Evolutionary conservation across 345 rosid genomes (phyloP).

Genomic region (Iberis pinnata): DNA sequence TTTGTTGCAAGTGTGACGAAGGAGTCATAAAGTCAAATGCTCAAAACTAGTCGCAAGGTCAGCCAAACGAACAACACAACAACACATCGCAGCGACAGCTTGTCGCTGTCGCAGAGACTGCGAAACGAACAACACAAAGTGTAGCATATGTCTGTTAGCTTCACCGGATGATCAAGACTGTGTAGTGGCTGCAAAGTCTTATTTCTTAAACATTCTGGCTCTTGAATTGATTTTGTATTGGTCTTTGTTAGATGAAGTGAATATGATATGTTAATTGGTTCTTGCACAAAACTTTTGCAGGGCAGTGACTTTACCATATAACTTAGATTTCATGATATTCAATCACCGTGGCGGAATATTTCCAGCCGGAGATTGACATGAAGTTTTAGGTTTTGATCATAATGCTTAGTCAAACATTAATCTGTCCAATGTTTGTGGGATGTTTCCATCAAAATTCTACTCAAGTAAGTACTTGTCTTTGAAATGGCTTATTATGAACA

Average conservation of each 20-base stretch:
- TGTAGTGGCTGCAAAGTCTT: too few species aligned
- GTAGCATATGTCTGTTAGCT: too few species aligned
- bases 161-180: too few species aligned
- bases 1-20: too few species aligned
- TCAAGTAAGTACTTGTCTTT: not conserved
- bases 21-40: too few species aligned
- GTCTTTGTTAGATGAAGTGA: slow-evolving; percentile 27
- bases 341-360: slow-evolving; percentile 64
- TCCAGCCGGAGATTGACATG: slow-evolving; percentile 37
- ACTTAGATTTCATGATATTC: slow-evolving; percentile 82
- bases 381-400: slow-evolving; percentile 35
- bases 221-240: slow-evolving; percentile 5
- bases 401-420: slow-evolving; percentile 9
- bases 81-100: too few species aligned
- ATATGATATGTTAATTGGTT: not conserved
- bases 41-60: too few species aligned
- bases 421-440: not conserved
- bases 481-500: too few species aligned
- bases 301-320: slow-evolving; percentile 71
- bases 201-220: not conserved
- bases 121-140: too few species aligned
- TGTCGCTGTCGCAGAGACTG: too few species aligned
- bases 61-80: too few species aligned
- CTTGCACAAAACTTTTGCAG: slow-evolving; percentile 30
- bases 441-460: not conserved